Base-by-base conservation (phyloP, 306 rosid genomes). In the Prunus armeniaca region DNA sequence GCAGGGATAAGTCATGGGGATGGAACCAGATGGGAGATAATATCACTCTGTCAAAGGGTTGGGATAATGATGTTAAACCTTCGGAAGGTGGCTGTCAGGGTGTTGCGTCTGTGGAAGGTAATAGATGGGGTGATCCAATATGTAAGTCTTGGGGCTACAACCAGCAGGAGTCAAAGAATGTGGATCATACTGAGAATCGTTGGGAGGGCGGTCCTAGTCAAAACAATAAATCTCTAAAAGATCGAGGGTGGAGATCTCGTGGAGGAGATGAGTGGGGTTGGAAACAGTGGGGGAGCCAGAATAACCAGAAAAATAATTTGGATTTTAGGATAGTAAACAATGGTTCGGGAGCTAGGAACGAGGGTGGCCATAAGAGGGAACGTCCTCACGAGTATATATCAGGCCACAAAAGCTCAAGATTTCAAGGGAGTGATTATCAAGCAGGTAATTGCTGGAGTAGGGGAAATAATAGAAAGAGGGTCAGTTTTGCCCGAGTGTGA, bases 381-480 rank as follows among this genome's bases (percentile, higher is more conserved):
- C 81, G 70, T 28, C 82, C 72, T 79, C 61, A 70, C 65, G 77
- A 51, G 43, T 65, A 73, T 65, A 38, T 52, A 46, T 45, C 45
- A 3, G 86, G 82, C 30, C 66, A 76, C 56, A 76, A 72, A 74
- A 77, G 81, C 71, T 80, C 85, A 71, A 85, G 86, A 58, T 79
- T 72, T 79, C 86, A 52, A 75, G 82, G 86, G 65, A 83, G 80
- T 55, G 81, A 80, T 41, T 70, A 60, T 74, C 86, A 82, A 82
- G 79, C 77, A 6, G 83, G 73, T 58, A 71, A 77, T 55, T 25
- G 70, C 78, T 78, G 86, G 91, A 80, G 84, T 74, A 76, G 86
- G 77, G 89, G 67, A 34, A 78, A 73, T 65, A 71, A 84, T 34
- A 83, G 69, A 67, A 84, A 81, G 85, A 82, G 87, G 84, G 78